Conservation (phyloP, 2,329 filamentous ascomycete species). For the Sporothrix euskadiensis region DNA sequence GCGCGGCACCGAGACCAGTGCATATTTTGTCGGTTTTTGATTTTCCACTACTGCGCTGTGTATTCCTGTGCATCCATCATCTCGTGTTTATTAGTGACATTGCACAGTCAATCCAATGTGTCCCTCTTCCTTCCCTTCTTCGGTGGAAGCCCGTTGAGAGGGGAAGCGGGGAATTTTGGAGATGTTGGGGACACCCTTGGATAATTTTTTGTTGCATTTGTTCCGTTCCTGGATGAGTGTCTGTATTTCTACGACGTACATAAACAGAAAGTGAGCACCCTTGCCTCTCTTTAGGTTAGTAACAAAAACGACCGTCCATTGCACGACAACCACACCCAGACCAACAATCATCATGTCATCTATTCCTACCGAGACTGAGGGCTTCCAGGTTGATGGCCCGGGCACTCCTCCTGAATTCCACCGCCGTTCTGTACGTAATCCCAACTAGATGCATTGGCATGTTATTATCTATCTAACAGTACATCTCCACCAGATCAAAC, state of each 20-base stretch:
- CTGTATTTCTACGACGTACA: background rate
- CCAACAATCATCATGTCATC: background rate
- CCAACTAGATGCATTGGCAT: background rate
- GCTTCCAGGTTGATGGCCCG: slow-evolving; percentile 2
- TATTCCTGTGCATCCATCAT: too few relatives aligned
- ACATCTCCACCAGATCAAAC: slow-evolving; percentile 59
- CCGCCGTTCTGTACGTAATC: background rate
- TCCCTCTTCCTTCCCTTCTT: background rate
- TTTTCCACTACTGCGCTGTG: too few relatives aligned
- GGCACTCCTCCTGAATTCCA: background rate
- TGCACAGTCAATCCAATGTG: too few relatives aligned
- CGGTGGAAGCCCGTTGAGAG: background rate
- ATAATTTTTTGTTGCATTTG: background rate
- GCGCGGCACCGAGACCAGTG: background rate
- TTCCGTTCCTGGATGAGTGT: background rate
- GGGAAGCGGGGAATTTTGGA: background rate
- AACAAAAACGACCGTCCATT: background rate
- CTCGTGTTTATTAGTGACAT: too few relatives aligned
- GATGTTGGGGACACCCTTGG: background rate
- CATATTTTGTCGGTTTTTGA: too few relatives aligned
- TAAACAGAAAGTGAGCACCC: background rate
- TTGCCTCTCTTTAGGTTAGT: background rate
- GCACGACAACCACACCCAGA: background rate
- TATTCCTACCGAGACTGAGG: background rate
- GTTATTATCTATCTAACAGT: background rate